Conservation (phyloP, 139 green algal species). For the Volvox reticuliferus region DNA sequence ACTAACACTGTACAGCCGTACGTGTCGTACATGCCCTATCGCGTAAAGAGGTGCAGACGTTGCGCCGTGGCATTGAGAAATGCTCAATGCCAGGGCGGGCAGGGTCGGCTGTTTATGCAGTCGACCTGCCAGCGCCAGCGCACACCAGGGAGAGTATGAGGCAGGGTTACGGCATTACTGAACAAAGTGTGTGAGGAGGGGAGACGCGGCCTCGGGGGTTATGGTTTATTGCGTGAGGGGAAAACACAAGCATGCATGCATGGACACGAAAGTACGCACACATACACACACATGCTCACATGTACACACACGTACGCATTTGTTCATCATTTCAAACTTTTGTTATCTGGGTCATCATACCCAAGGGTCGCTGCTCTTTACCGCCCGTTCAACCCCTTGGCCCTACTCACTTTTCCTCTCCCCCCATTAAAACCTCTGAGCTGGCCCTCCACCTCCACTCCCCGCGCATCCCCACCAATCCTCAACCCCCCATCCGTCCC, state of each 20-base stretch:
- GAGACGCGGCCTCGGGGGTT: not conserved
- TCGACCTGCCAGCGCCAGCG: not conserved
- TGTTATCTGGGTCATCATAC: too few relatives aligned
- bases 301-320: not conserved
- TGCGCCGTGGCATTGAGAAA: not conserved
- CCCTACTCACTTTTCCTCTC: too few relatives aligned
- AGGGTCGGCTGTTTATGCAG: constrained; percentile 20
- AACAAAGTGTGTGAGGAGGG: not conserved
- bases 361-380: too few relatives aligned
- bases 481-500: not conserved
- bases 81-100: not conserved
- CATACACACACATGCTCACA: not conserved
- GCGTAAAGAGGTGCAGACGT: constrained; percentile 30
- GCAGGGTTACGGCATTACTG: not conserved
- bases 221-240: not conserved
- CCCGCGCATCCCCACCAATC: not conserved
- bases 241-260: not conserved
- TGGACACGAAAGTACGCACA: not conserved
- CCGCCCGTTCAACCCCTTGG: too few relatives aligned
- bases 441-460: not conserved
- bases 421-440: not conserved
- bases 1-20: too few relatives aligned
- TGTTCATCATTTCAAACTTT: too few relatives aligned
- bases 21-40: not conserved
- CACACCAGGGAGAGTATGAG: not conserved